Evolutionary conservation across 345 rosid species (phyloP).

Genomic region (Limnanthes douglasii): DNA sequence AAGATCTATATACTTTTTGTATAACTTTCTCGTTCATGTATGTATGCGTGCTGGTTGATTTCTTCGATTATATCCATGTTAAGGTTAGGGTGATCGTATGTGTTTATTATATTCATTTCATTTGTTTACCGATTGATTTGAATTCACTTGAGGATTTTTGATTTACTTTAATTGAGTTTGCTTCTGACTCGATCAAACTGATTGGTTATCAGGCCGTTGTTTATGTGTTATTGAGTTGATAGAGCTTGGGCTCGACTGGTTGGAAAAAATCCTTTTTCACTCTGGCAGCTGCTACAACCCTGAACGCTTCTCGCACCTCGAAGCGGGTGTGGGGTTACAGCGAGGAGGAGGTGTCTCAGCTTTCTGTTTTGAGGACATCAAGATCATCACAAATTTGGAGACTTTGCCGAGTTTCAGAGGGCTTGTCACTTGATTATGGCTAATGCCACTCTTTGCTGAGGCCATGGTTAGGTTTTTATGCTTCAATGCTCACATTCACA

Average conservation of each 20-base stretch:
- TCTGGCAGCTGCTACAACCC: slow-evolving; percentile 88
- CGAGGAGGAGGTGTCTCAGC: slow-evolving; percentile 26
- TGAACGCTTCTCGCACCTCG: slow-evolving; percentile 81
- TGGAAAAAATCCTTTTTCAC: slow-evolving; percentile 41
- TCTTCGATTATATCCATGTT: no score
- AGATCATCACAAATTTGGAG: slow-evolving; percentile 84
- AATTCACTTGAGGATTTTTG: no score
- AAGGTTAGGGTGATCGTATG: no score
- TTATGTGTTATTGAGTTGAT: no score
- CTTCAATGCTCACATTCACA: slow-evolving; percentile 41
- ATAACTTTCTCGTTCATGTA: no score
- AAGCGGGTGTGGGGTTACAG: slow-evolving; percentile 85
- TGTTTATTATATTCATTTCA: no score
- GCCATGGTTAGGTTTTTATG: slow-evolving; percentile 86
- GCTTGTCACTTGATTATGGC: slow-evolving; percentile 93
- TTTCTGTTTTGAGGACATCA: slow-evolving; percentile 56
- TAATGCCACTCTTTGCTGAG: slow-evolving; percentile 21
- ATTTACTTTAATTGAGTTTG: no score
- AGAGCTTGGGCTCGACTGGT: slow-evolving; percentile 28
- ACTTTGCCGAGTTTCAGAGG: slow-evolving; percentile 75
- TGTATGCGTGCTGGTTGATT: no score
- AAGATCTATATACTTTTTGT: no score
- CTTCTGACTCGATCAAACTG: no score
- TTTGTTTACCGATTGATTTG: no score
- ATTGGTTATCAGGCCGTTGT: no score